Conservation (phyloP, 2,329 filamentous ascomycete genomes). For the Coleophoma eucalyptorum region DNA sequence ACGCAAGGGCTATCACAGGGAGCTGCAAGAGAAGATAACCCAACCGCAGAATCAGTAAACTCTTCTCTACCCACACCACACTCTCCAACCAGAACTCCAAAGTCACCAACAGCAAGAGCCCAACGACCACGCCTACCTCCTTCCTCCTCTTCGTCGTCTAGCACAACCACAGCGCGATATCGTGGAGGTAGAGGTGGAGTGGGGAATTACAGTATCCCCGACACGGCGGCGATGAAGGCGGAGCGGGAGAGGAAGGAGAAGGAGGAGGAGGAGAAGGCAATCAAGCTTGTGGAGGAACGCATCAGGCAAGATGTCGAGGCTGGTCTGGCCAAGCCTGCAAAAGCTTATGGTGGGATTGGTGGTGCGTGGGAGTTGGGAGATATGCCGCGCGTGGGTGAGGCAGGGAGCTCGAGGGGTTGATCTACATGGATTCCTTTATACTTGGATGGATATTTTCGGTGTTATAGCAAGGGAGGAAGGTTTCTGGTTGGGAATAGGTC, state of each 20-base stretch:
- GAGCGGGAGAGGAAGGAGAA: conserved; percentile 18
- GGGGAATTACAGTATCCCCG: conserved; percentile 43
- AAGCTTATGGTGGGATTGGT: conserved; percentile 31
- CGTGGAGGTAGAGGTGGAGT: conserved; percentile 50
- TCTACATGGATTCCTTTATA: background rate
- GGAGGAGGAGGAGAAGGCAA: conserved; percentile 26
- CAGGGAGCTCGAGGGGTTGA: background rate
- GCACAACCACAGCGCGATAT: conserved; percentile 9
- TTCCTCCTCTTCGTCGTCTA: background rate
- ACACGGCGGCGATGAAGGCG: conserved; percentile 16
- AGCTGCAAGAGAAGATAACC: conserved; percentile 4
- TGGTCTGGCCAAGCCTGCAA: conserved; percentile 42
- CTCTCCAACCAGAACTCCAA: background rate
- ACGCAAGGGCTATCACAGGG: conserved; percentile 11
- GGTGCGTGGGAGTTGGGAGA: conserved; percentile 9
- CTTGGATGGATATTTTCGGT: background rate
- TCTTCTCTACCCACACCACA: conserved; percentile 3
- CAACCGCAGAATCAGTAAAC: background rate
- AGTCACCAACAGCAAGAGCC: background rate
- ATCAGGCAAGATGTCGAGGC: conserved; percentile 43
- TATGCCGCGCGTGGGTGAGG: background rate
- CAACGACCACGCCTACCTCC: background rate
- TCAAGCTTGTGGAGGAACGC: conserved; percentile 36
- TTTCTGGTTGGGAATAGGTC: background rate
- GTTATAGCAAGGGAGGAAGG: background rate